Evolutionary conservation across 345 rosid genomes (phyloP).

Genomic region (Eucalyptus paniculata): DNA sequence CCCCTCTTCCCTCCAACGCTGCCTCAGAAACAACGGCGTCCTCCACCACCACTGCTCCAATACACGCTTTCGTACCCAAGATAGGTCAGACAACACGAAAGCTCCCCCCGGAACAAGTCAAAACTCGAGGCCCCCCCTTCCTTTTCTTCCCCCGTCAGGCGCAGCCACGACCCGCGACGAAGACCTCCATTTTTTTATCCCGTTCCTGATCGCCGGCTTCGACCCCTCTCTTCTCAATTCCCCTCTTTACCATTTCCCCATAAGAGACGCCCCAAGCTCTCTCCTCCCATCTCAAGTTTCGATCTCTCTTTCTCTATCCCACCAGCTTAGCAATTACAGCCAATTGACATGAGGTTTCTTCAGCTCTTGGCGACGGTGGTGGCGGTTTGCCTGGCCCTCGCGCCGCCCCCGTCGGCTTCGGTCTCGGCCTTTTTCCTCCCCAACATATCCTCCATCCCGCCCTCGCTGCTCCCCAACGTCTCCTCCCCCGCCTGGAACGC

Average conservation of each 20-base stretch:
- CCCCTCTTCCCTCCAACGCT: not conserved
- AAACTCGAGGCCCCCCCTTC: not conserved
- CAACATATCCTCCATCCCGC: slow-evolving; percentile 27
- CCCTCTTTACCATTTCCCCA: not conserved
- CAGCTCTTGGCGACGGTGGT: not conserved
- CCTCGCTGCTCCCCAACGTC: slow-evolving; percentile 7
- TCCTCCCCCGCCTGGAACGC: slow-evolving; percentile 42
- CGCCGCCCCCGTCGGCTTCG: not conserved
- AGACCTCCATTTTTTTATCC: not conserved
- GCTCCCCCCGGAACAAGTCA: not conserved
- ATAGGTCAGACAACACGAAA: not conserved
- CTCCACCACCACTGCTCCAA: not conserved
- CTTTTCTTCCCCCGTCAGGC: not conserved
- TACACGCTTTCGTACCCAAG: not conserved
- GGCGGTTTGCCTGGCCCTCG: not conserved
- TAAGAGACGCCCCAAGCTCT: not conserved
- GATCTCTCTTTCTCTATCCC: not conserved
- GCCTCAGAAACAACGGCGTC: not conserved
- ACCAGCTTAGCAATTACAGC: not conserved
- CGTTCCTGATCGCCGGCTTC: not conserved
- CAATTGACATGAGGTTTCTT: not conserved
- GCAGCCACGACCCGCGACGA: not conserved
- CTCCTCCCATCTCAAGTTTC: not conserved
- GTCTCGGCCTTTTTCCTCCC: slow-evolving; percentile 17
- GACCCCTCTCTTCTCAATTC: not conserved